phyloP scores from a whole-genome alignment of 73 alveolate species.

The Stentor roeselii region DNA sequence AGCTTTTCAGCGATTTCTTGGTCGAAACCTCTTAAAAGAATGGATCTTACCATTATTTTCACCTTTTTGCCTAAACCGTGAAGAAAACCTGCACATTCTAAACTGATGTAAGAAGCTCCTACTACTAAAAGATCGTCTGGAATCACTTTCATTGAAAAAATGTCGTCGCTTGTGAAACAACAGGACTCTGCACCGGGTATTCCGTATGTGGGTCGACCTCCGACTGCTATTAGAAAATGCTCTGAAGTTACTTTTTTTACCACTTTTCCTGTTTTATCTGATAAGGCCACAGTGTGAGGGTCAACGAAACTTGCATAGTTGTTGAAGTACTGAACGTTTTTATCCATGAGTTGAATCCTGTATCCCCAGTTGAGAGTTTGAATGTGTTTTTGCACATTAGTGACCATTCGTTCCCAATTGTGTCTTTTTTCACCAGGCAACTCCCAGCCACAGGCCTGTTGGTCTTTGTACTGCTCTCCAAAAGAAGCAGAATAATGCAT shows the following conservation, averaged over 20 bases:
- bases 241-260: constrained; percentile 71
- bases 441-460: constrained; percentile 62
- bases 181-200: constrained; percentile 35
- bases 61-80: constrained; percentile 91
- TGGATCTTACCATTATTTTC: constrained; percentile 94
- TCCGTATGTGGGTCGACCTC: constrained; percentile 83
- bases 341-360: constrained; percentile 67
- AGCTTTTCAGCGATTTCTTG: constrained; percentile 93
- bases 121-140: constrained; percentile 98
- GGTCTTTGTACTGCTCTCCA: constrained; percentile 77
- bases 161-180: constrained; percentile 83
- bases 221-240: constrained; percentile 80
- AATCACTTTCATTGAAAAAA: constrained; percentile 81
- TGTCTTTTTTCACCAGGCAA: constrained; percentile 28
- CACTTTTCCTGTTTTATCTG: constrained; percentile 76
- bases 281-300: constrained; percentile 85
- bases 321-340: constrained; percentile 84
- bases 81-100: constrained; percentile 98
- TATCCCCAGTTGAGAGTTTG: constrained; percentile 87
- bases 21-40: constrained; percentile 96
- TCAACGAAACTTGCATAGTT: constrained; percentile 91
- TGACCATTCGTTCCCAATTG: constrained; percentile 81
- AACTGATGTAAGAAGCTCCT: constrained; percentile 95
- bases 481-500: constrained; percentile 97
- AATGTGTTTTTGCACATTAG: constrained; percentile 83